Evolutionary conservation across 768 basidiomycete species (phyloP).

Genomic region (Hygrophorus pudorinus): DNA sequence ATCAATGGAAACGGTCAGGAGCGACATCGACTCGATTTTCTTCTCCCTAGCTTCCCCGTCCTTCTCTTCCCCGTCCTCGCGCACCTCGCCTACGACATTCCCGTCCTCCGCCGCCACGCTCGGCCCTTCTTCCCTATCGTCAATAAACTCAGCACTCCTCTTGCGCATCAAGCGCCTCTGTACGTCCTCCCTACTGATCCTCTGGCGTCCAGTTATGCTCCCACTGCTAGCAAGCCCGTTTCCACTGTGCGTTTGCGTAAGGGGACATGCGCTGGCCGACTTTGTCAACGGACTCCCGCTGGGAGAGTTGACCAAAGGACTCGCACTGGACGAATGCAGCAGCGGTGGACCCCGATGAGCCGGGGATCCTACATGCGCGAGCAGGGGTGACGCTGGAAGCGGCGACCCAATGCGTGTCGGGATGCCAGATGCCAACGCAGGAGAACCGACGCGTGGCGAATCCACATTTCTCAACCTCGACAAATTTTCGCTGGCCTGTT

Average conservation of each 20-base stretch:
- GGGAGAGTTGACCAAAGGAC: not conserved
- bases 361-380: not conserved
- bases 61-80: slow-evolving; percentile 11
- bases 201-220: slow-evolving; percentile 22
- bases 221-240: slow-evolving; percentile 3
- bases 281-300: slow-evolving; percentile 8
- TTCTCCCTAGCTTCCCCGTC: slow-evolving; percentile 12
- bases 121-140: slow-evolving; percentile 24
- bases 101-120: slow-evolving; percentile 9
- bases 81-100: slow-evolving; percentile 7
- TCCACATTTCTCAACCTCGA: too few species aligned
- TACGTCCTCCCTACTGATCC: slow-evolving; percentile 47
- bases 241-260: not conserved
- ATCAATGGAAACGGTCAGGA: slow-evolving; percentile 21
- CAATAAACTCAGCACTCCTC: too few species aligned
- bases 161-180: slow-evolving; percentile 31
- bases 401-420: too few species aligned
- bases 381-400: too few species aligned
- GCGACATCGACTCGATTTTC: slow-evolving; percentile 23
- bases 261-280: slow-evolving; percentile 1
- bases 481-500: too few species aligned
- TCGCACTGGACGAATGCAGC: not conserved
- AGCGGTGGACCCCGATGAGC: too few species aligned
- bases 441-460: too few species aligned
- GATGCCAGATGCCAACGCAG: too few species aligned